Conservation (phyloP, 257 asterid species). For the Avicennia marina region DNA sequence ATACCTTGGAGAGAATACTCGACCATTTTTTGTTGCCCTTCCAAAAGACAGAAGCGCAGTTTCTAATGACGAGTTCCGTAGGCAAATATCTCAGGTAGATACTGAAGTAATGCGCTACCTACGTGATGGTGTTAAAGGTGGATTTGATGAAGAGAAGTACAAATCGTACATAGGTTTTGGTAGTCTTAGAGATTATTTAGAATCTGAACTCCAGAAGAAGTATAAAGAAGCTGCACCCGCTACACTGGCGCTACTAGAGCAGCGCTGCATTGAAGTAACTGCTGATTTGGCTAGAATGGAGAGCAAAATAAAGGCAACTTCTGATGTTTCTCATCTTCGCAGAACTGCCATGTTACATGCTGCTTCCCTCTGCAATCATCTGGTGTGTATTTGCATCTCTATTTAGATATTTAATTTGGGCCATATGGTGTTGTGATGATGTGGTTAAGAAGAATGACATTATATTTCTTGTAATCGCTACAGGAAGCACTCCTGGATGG, state of each 20-base stretch:
- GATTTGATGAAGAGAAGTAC: constrained; percentile 92
- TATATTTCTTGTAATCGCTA: constrained; percentile 23
- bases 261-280: constrained; percentile 74
- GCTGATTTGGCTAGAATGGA: constrained; percentile 68
- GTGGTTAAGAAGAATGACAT: too few relatives aligned
- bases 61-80: constrained; percentile 90
- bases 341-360: constrained; percentile 87
- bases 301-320: constrained; percentile 70
- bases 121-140: constrained; percentile 77
- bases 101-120: constrained; percentile 59
- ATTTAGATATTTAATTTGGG: neutral
- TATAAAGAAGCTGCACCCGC: constrained; percentile 98
- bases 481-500: constrained; percentile 95
- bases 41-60: constrained; percentile 82
- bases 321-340: constrained; percentile 84
- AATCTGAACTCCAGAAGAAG: constrained; percentile 82
- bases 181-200: constrained; percentile 80
- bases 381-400: constrained; percentile 37
- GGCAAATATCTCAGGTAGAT: constrained; percentile 86
- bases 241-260: constrained; percentile 84
- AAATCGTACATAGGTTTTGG: constrained; percentile 76
- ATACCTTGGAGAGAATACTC: constrained; percentile 87
- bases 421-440: constrained; percentile 15
- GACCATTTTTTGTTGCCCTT: constrained; percentile 86
- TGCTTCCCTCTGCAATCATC: constrained; percentile 77